Percentiles rank a stretch among this genome's conserved stretches.
Conservation (phyloP, 2,329 filamentous ascomycete species). For the Diaporthe humulicola region DNA sequence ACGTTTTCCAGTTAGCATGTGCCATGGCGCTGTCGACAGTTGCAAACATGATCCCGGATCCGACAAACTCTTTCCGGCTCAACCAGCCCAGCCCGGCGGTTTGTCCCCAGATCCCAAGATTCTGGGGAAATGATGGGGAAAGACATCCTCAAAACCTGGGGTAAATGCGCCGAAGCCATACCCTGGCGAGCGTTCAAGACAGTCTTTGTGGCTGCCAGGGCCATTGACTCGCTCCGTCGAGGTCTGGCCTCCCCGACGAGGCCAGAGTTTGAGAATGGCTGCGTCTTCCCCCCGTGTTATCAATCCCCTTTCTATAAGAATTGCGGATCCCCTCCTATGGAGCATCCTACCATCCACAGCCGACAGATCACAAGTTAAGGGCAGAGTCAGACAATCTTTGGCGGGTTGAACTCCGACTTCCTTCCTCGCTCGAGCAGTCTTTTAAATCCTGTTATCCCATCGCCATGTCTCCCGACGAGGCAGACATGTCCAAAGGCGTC, state of each 20-base stretch:
- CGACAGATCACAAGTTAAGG: neutral
- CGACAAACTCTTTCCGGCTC: neutral
- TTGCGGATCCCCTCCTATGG: neutral
- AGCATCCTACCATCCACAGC: neutral
- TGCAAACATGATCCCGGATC: neutral
- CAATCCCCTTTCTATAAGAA: neutral
- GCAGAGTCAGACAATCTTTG: neutral
- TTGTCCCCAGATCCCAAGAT: neutral
- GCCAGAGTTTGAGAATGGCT: neutral
- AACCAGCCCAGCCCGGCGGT: neutral
- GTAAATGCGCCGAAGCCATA: neutral
- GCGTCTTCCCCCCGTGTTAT: too few relatives aligned
- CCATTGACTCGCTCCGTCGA: neutral
- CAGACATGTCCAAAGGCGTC: neutral
- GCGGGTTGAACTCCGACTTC: neutral
- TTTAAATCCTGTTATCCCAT: neutral
- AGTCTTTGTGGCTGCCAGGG: neutral
- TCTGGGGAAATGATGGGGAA: slow-evolving; percentile 11
- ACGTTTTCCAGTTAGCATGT: neutral
- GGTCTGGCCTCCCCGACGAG: neutral
- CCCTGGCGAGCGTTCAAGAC: neutral
- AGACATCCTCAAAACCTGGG: neutral
- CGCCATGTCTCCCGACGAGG: neutral
- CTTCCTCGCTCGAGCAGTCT: neutral
- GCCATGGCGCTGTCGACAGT: neutral